phyloP scores from a whole-genome alignment of 1,139 yeast species.

The Citeromyces hawaiiensis region DNA sequence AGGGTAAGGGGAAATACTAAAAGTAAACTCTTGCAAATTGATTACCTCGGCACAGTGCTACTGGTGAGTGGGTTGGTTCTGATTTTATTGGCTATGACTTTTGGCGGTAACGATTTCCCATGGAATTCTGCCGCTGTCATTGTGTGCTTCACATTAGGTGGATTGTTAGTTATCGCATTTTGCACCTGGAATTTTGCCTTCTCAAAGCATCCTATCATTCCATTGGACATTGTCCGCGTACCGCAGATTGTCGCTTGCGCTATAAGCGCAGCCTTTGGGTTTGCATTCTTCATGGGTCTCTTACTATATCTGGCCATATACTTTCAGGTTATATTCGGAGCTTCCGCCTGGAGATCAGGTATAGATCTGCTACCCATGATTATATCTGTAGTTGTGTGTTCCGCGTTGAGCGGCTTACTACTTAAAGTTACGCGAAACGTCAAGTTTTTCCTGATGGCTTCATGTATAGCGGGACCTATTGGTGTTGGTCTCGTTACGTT shows the following conservation, averaged over 20 bases:
- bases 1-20: slow-evolving; percentile 20
- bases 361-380: slow-evolving; percentile 41
- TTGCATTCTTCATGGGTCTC: slow-evolving; percentile 29
- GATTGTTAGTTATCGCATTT: slow-evolving; percentile 24
- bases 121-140: slow-evolving; percentile 50
- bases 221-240: slow-evolving; percentile 23
- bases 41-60: slow-evolving; percentile 32
- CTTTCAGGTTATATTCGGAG: slow-evolving; percentile 38
- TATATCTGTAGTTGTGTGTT: slow-evolving; percentile 29
- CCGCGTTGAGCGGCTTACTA: slow-evolving; percentile 32
- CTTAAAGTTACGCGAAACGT: slow-evolving; percentile 32
- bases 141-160: slow-evolving; percentile 39
- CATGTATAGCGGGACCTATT: slow-evolving; percentile 28
- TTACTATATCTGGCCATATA: slow-evolving; percentile 35
- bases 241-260: slow-evolving; percentile 25
- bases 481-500: slow-evolving; percentile 40
- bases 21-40: slow-evolving; percentile 28
- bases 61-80: slow-evolving; percentile 28
- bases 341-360: slow-evolving; percentile 44
- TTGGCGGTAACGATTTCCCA: slow-evolving; percentile 32
- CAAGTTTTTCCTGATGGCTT: slow-evolving; percentile 32
- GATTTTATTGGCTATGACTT: slow-evolving; percentile 33
- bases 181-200: slow-evolving; percentile 31
- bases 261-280: slow-evolving; percentile 19
- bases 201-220: slow-evolving; percentile 33